Evolutionary conservation across 2,329 filamentous ascomycete species (phyloP).

Genomic region (Pyricularia pennisetigena): DNA sequence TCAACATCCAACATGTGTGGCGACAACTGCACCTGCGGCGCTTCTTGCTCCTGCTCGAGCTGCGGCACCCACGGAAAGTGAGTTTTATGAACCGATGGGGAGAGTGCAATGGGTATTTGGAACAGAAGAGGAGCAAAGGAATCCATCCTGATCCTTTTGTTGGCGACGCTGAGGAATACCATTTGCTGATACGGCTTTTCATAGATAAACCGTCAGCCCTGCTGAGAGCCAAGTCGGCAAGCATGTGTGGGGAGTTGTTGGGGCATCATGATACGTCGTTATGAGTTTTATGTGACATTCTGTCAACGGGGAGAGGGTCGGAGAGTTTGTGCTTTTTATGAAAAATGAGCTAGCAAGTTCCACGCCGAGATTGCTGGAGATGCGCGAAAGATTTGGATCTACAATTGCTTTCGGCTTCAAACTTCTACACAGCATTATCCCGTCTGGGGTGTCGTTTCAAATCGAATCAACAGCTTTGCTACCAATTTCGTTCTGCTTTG

Average conservation of each 20-base stretch:
- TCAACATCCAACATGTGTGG: constrained; percentile 4
- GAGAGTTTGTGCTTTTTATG: neutral
- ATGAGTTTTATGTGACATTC: neutral
- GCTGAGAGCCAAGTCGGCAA: neutral
- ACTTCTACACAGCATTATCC: neutral
- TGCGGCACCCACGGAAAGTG: constrained; percentile 5
- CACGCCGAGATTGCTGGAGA: neutral
- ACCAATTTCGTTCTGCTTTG: neutral
- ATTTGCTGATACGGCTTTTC: neutral
- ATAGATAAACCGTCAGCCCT: neutral
- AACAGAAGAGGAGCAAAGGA: neutral
- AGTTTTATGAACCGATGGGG: neutral
- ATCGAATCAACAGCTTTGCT: neutral
- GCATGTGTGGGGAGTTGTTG: neutral
- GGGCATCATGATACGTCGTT: neutral
- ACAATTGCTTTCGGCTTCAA: neutral
- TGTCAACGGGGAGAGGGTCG: neutral
- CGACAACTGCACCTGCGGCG: constrained; percentile 5
- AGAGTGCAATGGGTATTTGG: neutral
- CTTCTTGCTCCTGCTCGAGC: constrained; percentile 4
- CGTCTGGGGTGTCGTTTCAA: neutral
- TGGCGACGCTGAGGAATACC: neutral
- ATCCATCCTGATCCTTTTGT: neutral
- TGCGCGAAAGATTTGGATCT: neutral
- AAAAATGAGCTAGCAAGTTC: neutral